Base-by-base conservation (phyloP, 306 rosid genomes). In the Quercus variabilis region DNA sequence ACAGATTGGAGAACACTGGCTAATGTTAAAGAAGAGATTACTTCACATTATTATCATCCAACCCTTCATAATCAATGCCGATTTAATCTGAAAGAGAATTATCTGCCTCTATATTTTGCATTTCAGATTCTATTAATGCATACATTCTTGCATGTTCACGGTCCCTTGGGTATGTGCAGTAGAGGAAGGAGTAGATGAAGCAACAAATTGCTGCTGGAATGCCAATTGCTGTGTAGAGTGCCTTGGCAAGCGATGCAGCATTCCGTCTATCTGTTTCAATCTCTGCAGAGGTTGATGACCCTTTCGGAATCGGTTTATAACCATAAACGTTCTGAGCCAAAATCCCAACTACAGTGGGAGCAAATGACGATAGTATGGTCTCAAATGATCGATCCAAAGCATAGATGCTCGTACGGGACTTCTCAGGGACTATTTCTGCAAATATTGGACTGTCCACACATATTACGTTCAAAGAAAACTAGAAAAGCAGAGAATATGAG, bases 401-500 rank as follows among this genome's bases (percentile, higher is more conserved):
- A 63, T 92, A 92, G 74, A 94, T 82, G 75, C 88, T 84, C 0
- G 97, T 89, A 2, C 98, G 89, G 1, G 98, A 94, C 84, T 77
- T 92, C 87, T 89, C 90, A 20, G 94, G 92, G 31, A 94, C 96
- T 80, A 92, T 92, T 85, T 94, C 97, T 84, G 98, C 98, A 89
- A 92, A 94, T 89, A 94, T 94, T 69, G 97, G 98, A 85, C 98
- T 92, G 92, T 72, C 73, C 75, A 86, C 71, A 76, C 5, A 28
- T 28, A 6, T 87, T 55, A 71, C 43, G 18, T 55, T 71, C 70
- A 71, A 56, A 60, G 20, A 77, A 72, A 65, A 71, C 25, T 12
- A 71, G 19, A 11, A 68, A 9, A 49, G 1, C 18, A 28, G 4
- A 70, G 0, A 2, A 46, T 54, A 78, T 62, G 21, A 54, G n/a